Conservation (phyloP, 2,329 filamentous ascomycete genomes). For the Penicillium aurantiogriseum region DNA sequence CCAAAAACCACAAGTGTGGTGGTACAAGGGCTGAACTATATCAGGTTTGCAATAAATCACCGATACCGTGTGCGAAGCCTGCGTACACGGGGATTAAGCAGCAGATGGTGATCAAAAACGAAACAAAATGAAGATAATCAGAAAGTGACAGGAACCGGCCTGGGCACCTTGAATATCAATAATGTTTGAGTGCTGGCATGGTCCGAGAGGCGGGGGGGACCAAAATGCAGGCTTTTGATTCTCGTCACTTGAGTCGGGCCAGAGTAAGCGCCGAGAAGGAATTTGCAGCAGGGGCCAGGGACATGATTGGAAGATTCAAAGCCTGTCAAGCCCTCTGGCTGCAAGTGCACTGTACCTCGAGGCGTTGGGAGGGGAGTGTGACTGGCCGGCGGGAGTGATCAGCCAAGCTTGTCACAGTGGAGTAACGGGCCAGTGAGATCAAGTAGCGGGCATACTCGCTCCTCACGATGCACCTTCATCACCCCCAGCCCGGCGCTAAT, state of each 20-base stretch:
- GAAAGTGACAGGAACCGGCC: slow-evolving; percentile 11
- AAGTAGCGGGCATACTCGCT: slow-evolving; percentile 3
- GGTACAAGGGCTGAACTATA: slow-evolving; percentile 21
- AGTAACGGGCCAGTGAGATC: slow-evolving; percentile 22
- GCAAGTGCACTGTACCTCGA: slow-evolving; percentile 18
- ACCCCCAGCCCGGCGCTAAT: slow-evolving; percentile 31
- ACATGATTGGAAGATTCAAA: slow-evolving; percentile 18
- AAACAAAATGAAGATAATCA: slow-evolving; percentile 14
- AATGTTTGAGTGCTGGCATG: slow-evolving; percentile 17
- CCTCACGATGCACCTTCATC: slow-evolving; percentile 23
- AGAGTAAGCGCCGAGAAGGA: slow-evolving; percentile 34
- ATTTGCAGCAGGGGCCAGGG: slow-evolving; percentile 6
- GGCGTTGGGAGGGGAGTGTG: slow-evolving; percentile 14
- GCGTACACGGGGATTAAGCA: slow-evolving; percentile 29
- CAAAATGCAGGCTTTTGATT: slow-evolving; percentile 21
- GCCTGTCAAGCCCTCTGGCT: slow-evolving; percentile 10
- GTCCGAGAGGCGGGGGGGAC: slow-evolving; percentile 21
- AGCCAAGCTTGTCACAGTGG: slow-evolving; percentile 38
- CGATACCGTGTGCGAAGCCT: slow-evolving; percentile 31
- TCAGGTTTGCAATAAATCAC: slow-evolving; percentile 17
- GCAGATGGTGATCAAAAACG: slow-evolving; percentile 19
- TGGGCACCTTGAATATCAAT: slow-evolving; percentile 34
- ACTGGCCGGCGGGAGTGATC: slow-evolving; percentile 27
- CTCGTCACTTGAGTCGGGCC: slow-evolving; percentile 22
- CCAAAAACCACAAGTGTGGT: slow-evolving; percentile 10